These are phyloP conservation scores for Mycena albidolilacea DNA, from an alignment of 768 basidiomycete species.

Conservation along the genomic window DNA sequence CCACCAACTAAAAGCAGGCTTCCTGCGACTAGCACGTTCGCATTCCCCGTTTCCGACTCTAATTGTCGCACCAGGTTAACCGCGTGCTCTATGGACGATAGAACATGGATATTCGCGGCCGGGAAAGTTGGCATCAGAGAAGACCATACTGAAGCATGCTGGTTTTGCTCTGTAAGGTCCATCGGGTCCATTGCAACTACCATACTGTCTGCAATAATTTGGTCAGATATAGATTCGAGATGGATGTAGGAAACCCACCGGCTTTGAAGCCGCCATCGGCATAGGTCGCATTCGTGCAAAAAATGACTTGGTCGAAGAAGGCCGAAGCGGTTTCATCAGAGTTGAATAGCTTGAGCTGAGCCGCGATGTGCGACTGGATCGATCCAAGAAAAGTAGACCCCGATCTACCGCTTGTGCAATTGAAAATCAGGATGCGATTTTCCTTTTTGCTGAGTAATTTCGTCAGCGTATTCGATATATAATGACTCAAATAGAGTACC, in stretches of 20 bases:
- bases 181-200: slow-evolving; percentile 73
- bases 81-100: slow-evolving; percentile 93
- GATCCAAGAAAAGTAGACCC: slow-evolving; percentile 78
- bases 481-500: slow-evolving; percentile 23
- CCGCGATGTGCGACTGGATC: slow-evolving; percentile 67
- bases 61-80: slow-evolving; percentile 72
- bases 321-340: slow-evolving; percentile 53
- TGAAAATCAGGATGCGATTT: slow-evolving; percentile 86
- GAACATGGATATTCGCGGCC: slow-evolving; percentile 75
- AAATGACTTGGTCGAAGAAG: slow-evolving; percentile 91
- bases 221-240: background rate
- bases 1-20: slow-evolving; percentile 96
- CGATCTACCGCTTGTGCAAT: slow-evolving; percentile 93
- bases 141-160: slow-evolving; percentile 83
- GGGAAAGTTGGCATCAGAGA: slow-evolving; percentile 75
- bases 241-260: slow-evolving; percentile 61
- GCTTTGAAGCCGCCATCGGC: slow-evolving; percentile 91
- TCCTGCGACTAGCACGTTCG: slow-evolving; percentile 88
- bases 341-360: slow-evolving; percentile 60
- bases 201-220: slow-evolving; percentile 76
- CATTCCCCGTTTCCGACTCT: slow-evolving; percentile 45
- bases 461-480: slow-evolving; percentile 4
- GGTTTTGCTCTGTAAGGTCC: slow-evolving; percentile 80
- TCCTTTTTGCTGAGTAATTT: slow-evolving; percentile 43
- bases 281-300: slow-evolving; percentile 98